Evolutionary conservation across 139 green algal genomes (phyloP).

Genomic region (Chlamydomonas asymmetrica): DNA sequence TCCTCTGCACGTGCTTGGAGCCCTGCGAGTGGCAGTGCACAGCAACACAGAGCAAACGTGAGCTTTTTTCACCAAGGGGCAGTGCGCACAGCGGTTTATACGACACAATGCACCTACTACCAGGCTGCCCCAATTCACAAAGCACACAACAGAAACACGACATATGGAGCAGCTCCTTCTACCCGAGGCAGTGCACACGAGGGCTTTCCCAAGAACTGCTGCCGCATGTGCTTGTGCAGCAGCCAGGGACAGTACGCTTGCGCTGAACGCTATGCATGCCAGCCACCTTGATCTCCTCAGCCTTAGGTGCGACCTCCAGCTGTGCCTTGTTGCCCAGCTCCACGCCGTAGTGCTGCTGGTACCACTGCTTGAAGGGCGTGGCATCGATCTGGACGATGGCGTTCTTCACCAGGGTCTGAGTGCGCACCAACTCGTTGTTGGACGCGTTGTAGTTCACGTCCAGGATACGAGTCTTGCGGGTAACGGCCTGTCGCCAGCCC

Average conservation of each 20-base stretch:
- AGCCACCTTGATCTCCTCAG: slow-evolving; percentile 51
- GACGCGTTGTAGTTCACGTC: slow-evolving; percentile 98
- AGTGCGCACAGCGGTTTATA: too few species aligned
- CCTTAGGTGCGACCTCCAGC: slow-evolving; percentile 33
- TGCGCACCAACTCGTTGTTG: slow-evolving; percentile 99
- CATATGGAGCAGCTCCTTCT: too few species aligned
- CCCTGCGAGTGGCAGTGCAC: too few species aligned
- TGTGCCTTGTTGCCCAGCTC: slow-evolving; percentile 89
- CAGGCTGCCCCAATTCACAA: too few species aligned
- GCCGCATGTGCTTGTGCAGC: too few species aligned
- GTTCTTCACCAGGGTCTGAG: slow-evolving; percentile 98
- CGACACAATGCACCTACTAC: too few species aligned
- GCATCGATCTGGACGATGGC: slow-evolving; percentile 95
- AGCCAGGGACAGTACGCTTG: too few species aligned
- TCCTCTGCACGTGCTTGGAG: slow-evolving; percentile 85
- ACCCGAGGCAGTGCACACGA: too few species aligned
- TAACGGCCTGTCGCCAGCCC: slow-evolving; percentile 74
- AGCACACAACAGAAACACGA: too few species aligned
- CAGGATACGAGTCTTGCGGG: slow-evolving; percentile 94
- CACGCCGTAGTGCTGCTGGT: slow-evolving; percentile 94
- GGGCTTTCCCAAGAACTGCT: too few species aligned
- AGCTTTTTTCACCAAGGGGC: too few species aligned
- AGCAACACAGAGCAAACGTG: too few species aligned
- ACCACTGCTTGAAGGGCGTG: slow-evolving; percentile 95
- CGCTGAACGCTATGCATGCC: not conserved